A percentile compares a stretch with the other conserved stretches of the same genome.
These are phyloP conservation scores for Acer campestre DNA, from an alignment of 345 rosid species.

Conservation along the genomic window DNA sequence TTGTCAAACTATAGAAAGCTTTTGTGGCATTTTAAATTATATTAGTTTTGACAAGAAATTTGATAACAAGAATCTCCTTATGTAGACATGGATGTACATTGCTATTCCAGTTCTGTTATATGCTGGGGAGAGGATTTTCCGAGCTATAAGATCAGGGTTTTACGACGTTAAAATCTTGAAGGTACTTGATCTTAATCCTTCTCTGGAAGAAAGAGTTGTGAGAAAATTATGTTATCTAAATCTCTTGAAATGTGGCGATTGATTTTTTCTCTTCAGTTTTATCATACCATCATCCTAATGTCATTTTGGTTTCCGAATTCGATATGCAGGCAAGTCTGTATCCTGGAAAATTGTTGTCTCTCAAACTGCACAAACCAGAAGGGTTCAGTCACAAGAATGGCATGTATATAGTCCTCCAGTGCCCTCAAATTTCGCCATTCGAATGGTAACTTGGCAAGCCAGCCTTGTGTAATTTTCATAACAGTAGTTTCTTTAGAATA, in stretches of 20 bases:
- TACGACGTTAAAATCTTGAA: conserved; percentile 34
- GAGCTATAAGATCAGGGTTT: conserved; percentile 46
- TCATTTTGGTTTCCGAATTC: neutral
- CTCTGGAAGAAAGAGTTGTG: neutral
- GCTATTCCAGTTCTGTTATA: conserved; percentile 53
- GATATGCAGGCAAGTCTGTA: conserved; percentile 43
- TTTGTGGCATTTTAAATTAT: neutral
- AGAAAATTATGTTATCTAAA: neutral
- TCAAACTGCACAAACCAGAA: conserved; percentile 43
- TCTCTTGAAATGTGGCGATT: neutral
- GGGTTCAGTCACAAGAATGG: conserved; percentile 54
- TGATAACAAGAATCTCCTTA: conserved; percentile 8
- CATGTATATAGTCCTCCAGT: conserved; percentile 52
- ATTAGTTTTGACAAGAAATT: neutral
- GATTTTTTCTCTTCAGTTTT: neutral
- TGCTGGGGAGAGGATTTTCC: conserved; percentile 48
- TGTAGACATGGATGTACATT: conserved; percentile 63
- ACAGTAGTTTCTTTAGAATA: neutral
- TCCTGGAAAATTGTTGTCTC: conserved; percentile 53
- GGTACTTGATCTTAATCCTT: conserved; percentile 27
- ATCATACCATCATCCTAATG: neutral
- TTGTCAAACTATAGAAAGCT: no score
- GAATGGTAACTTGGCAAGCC: conserved; percentile 46
- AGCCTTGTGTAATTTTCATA: neutral
- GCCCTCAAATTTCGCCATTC: conserved; percentile 56